phyloP scores from a whole-genome alignment of 768 basidiomycete species.

The Phlebiopsis flavidoalba region DNA sequence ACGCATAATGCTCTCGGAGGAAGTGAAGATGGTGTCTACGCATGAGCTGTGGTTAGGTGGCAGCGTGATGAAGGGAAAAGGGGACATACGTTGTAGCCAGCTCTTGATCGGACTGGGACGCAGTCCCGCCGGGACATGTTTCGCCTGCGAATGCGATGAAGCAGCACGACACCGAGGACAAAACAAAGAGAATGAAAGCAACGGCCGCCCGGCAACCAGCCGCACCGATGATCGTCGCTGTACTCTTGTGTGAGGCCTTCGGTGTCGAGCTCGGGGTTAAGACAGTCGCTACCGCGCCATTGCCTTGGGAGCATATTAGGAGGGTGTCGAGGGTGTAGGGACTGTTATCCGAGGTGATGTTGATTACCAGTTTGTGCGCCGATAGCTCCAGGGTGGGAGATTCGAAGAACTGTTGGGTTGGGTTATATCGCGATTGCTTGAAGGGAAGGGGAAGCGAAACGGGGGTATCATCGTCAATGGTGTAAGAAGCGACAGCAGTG shows the following conservation, averaged over 20 bases:
- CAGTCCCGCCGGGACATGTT: conserved; percentile 5
- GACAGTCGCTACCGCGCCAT: background rate
- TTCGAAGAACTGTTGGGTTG: conserved; percentile 40
- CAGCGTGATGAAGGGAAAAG: background rate
- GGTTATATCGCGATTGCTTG: conserved; percentile 24
- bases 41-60: background rate
- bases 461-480: conserved; percentile 27
- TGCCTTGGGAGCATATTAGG: conserved; percentile 23
- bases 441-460: conserved; percentile 30
- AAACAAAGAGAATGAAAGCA: conserved; percentile 3
- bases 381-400: conserved; percentile 22
- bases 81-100: conserved; percentile 14
- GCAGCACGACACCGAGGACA: conserved; percentile 6
- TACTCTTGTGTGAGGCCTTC: background rate
- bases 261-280: background rate
- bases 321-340: conserved; percentile 40
- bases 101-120: conserved; percentile 14
- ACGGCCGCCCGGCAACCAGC: conserved; percentile 12
- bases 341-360: conserved; percentile 28
- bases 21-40: conserved; percentile 17
- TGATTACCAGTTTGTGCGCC: conserved; percentile 35
- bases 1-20: conserved; percentile 21
- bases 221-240: conserved; percentile 11
- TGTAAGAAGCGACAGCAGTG: conserved; percentile 38
- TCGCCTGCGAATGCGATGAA: conserved; percentile 3